Evolutionary conservation across 2,329 filamentous ascomycete genomes (phyloP), one percentile per base, ranked within the genome.

Genomic region (Ceratocystis smalleyi): DNA sequence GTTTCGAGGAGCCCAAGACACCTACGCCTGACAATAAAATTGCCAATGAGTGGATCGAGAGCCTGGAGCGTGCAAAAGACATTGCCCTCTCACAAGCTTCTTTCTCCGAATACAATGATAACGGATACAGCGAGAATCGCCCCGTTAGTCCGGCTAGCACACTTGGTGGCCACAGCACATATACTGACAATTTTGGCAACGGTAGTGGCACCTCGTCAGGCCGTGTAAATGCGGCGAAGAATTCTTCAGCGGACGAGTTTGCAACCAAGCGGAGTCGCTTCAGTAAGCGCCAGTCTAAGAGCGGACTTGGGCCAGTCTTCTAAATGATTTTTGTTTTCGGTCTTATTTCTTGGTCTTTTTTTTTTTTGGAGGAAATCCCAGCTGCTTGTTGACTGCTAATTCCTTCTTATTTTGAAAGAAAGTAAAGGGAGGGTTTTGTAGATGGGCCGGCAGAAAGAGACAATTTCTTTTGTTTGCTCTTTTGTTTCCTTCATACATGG

Each of bases 251-350:
- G 27, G 82, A 83, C 35, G 80, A 83, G 63, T 72, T 77, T 47
- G 70, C 75, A 19, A 71, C 77, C 12, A 85, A 82, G 72, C 77
- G 80, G 60, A 84, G 86, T 69, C 79, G 84, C 60, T 97, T 96
- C 75, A 96, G 91, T 76, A 94, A 94, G 75, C 81, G 92, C 69
- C 90, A 96, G 75, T 95, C 89, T 17, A 95, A 95, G 76, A 96
- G 90, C 73, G 91, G 92, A n/a, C 81, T 96, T 60, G 90, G 90
- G 32, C 88, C 91, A 60, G 88, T 89, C 61, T 96, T 96, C 72
- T 95, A 32, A 17, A 55, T 35, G 49, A 17, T 22, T 59, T 70
- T 64, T 67, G 68, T 69, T 69, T 64, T 69, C 67, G 57, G 67
- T 63, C 65, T 35, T 35, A 35, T 35, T 55, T 67, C 66, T 32